A percentile compares a stretch with the other conserved stretches of the same genome.
These are phyloP conservation scores for Petrea volubilis DNA, from an alignment of 257 asterid genomes.

Conservation along the genomic window DNA sequence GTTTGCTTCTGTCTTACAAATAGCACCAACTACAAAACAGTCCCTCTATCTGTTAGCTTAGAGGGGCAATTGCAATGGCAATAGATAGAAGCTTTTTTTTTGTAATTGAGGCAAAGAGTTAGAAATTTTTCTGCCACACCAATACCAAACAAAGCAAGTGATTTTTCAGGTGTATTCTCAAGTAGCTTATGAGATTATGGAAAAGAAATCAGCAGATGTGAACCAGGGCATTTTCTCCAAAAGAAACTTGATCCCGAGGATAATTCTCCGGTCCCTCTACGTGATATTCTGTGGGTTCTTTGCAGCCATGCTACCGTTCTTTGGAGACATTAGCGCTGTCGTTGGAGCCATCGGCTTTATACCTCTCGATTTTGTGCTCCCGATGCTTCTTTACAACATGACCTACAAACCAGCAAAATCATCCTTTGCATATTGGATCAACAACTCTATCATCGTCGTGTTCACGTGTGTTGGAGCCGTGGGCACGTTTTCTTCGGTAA, in stretches of 20 bases:
- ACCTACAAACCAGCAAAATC: not conserved
- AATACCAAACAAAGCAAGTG: not conserved
- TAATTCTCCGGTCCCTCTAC: constrained; percentile 67
- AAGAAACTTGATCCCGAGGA: constrained; percentile 75
- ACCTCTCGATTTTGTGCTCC: not conserved
- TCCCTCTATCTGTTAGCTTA: too few relatives aligned
- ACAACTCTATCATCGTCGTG: not conserved
- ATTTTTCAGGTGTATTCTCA: constrained; percentile 71
- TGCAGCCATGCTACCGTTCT: not conserved
- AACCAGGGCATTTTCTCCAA: constrained; percentile 65
- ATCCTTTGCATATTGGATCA: not conserved
- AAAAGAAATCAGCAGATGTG: constrained; percentile 80
- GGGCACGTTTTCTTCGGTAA: not conserved
- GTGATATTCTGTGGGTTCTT: constrained; percentile 61
- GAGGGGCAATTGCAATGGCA: too few relatives aligned
- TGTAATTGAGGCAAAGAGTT: too few relatives aligned
- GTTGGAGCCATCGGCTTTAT: not conserved
- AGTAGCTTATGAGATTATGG: constrained; percentile 90
- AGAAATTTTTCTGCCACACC: too few relatives aligned
- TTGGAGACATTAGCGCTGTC: not conserved
- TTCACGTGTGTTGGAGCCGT: not conserved
- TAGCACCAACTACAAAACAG: too few relatives aligned
- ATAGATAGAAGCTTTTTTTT: too few relatives aligned
- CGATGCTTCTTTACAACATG: not conserved
- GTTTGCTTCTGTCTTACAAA: too few relatives aligned